These are phyloP conservation scores for Globisporangium rhizosaccharum DNA, from an alignment of 352 stramenopile species.

Conservation along the genomic window DNA sequence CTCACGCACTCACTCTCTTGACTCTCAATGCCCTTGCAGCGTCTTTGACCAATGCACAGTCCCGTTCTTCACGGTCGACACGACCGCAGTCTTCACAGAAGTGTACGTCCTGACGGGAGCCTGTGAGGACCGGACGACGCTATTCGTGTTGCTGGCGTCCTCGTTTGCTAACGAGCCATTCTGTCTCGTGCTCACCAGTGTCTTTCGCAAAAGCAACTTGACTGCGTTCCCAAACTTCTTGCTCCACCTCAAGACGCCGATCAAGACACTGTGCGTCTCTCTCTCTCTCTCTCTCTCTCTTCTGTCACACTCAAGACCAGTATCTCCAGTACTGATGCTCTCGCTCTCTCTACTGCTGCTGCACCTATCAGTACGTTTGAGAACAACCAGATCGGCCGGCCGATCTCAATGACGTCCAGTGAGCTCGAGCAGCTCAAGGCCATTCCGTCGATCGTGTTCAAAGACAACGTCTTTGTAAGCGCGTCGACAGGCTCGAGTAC, in stretches of 20 bases:
- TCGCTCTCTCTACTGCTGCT: background rate
- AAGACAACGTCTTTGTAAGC: constrained; percentile 12
- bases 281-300: background rate
- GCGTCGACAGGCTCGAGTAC: background rate
- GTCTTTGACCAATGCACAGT: constrained; percentile 38
- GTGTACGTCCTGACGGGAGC: constrained; percentile 17
- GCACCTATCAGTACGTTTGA: constrained; percentile 10
- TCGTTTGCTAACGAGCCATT: background rate
- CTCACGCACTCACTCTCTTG: background rate
- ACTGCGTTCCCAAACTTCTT: constrained; percentile 37
- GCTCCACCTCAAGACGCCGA: constrained; percentile 21
- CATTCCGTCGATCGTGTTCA: constrained; percentile 14
- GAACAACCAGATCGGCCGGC: constrained; percentile 13
- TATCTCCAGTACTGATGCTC: background rate
- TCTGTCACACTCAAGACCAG: background rate
- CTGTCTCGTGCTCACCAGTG: constrained; percentile 4
- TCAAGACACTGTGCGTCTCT: constrained; percentile 11
- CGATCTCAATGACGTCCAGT: constrained; percentile 12
- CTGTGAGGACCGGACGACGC: background rate
- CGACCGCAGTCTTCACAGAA: constrained; percentile 27
- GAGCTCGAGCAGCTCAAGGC: constrained; percentile 12
- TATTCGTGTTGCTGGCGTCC: background rate
- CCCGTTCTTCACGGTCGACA: constrained; percentile 26
- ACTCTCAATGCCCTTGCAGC: constrained; percentile 12
- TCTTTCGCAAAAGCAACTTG: constrained; percentile 38